Base-by-base conservation (phyloP, 2,329 filamentous ascomycete species). In the Chaetomium olivaceum region DNA sequence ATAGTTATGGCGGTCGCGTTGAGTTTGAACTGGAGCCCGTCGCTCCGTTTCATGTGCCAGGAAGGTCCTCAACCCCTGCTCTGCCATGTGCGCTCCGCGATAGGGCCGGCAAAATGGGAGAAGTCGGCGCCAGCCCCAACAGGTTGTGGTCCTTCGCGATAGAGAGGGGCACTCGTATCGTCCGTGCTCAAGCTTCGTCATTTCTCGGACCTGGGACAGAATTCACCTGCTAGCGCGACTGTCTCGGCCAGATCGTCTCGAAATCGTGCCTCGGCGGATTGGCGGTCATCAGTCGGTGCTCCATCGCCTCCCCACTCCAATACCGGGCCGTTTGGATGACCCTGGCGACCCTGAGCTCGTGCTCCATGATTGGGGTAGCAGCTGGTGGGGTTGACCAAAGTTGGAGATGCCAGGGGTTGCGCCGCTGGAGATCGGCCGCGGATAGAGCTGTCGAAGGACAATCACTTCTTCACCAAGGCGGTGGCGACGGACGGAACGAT, bases 51-150 rank as follows among this genome's bases (percentile, higher is more conserved):
- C 61, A 64, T 66, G 59, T 52, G 64, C 58, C 61, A 57, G 62
- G 56, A 69, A 65, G 63, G 43, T 58, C 48, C 11, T 16, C 3
- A 61, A 67, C 69, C 72, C 72, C 71, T 74, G 74, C 67, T 66
- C 46, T 69, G 74, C 73, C 76, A 76, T 76, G 74, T 77, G 75
- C 71, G 72, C 71, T 71, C 71, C 68, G 71, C 69, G 70, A 71
- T 70, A 73, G 71, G 72, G 68, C 73, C 71, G 71, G 75, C 71
- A 76, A 75, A 76, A 76, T 71, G 67, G 58, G 63, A 68, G 61
- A 39, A 70, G 31, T 33, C 33, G 11, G 46, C 33, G 54, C 55
- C 62, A 63, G 62, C 58, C 50, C 55, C 39, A 58, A 64, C 67
- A 67, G 48, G 61, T 43, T 39, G 48, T 43, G 64, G 36, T 3